Base-by-base conservation (phyloP, 805 yeast species). In the Kurtzmaniella fragi region DNA sequence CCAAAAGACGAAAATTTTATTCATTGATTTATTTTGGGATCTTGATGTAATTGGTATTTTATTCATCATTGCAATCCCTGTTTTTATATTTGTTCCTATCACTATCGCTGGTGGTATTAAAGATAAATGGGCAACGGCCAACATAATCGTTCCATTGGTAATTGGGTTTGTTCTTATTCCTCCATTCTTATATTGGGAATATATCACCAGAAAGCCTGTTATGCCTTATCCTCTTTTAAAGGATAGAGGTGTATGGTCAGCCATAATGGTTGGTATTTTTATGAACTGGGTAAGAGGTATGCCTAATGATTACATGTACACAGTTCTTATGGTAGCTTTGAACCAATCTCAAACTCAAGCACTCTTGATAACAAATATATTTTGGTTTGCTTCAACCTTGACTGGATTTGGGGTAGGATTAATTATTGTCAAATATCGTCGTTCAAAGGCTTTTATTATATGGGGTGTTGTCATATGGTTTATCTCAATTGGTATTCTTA, bases 281-380 rank as follows among this genome's bases (percentile, higher is more conserved):
- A 41, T 48, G 32, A 45, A 46, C 37, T 42, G 41, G 29, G 40
- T 51, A 16, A 40, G 33, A 13, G 35, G 42, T n/a, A 42, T 51
- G 25, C 87, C 82, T 37, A 77, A 78, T 44, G 84, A 79, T 49
- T 84, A 73, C 56, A 56, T 84, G 57, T 83, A 79, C 59, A 72
- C 89, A 0, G 82, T 82, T 16, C 63, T 84, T 44, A 50, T 78
- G 34, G 85, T 83, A 23, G 82, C 82, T 3, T 74, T 82, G 53
- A 37, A 42, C 33, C 50, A 46, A 30, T 30, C 49, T n/a, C 27
- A 36, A 12, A 35, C 23, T 30, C 41, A 50, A 13, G 50, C 54
- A 35, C 42, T 51, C 17, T 44, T 51, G 35, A 48, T 51, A 31
- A 31, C 40, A 2, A 34, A 48, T 3, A 39, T 51, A 17, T 34